Evolutionary conservation across 768 basidiomycete species (phyloP).

Genomic region (Termitomyces sp.): DNA sequence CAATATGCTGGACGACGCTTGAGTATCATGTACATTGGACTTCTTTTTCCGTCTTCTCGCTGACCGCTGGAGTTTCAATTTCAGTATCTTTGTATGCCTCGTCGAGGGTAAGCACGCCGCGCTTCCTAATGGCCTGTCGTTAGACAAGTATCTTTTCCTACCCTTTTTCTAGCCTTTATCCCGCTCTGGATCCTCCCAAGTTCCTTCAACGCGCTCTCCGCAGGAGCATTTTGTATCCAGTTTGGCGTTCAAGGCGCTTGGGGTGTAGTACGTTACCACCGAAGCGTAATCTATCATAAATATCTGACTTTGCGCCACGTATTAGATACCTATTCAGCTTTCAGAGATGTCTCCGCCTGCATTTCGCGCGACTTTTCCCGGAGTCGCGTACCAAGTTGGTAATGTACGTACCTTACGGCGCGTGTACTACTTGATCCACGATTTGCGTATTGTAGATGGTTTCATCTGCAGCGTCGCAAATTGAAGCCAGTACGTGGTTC

Average conservation of each 20-base stretch:
- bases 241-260: conserved; percentile 89
- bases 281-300: conserved; percentile 26
- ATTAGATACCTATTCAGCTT: conserved; percentile 69
- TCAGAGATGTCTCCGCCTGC: conserved; percentile 84
- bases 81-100: conserved; percentile 47
- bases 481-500: conserved; percentile 57
- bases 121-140: not conserved
- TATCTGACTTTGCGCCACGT: not conserved
- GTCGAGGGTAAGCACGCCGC: conserved; percentile 33
- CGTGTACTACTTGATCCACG: not conserved
- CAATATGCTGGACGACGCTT: conserved; percentile 18
- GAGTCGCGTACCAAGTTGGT: conserved; percentile 80
- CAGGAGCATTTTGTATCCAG: conserved; percentile 84
- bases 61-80: not conserved
- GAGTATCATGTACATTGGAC: conserved; percentile 16
- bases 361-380: conserved; percentile 85
- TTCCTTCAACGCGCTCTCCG: conserved; percentile 61
- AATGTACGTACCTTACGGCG: conserved; percentile 38
- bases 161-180: conserved; percentile 37
- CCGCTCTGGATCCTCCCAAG: conserved; percentile 82
- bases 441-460: conserved; percentile 37
- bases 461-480: conserved; percentile 70
- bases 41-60: not conserved
- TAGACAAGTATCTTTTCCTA: not conserved
- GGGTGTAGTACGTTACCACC: conserved; percentile 60